A percentile compares a stretch with the other conserved stretches of the same genome.
phyloP scores from a whole-genome alignment of 371 early-diverging fungal species.

The Gilbertella persicaria region DNA sequence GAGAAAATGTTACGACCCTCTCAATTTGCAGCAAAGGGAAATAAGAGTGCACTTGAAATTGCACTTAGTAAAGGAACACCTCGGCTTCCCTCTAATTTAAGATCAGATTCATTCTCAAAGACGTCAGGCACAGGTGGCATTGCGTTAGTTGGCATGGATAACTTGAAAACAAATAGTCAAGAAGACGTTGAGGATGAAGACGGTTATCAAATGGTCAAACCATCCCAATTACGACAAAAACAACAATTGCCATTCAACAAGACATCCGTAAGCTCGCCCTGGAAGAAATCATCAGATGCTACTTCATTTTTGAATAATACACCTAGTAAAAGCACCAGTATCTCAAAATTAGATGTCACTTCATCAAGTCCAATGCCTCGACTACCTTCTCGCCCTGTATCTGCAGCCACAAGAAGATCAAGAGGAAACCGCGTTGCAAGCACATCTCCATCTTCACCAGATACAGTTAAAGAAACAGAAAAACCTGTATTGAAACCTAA shows the following conservation, averaged over 20 bases:
- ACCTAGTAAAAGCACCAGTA: neutral
- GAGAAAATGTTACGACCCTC: constrained; percentile 11
- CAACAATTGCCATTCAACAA: constrained; percentile 1
- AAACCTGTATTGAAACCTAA: constrained; percentile 36
- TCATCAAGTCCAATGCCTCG: constrained; percentile 39
- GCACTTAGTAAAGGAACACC: constrained; percentile 20
- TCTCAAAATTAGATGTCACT: constrained; percentile 7
- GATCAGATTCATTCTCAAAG: neutral
- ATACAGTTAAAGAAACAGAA: constrained; percentile 7
- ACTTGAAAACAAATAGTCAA: neutral
- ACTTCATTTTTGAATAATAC: neutral
- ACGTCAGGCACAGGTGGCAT: constrained; percentile 1
- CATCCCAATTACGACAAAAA: constrained; percentile 36
- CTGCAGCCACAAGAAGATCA: constrained; percentile 25
- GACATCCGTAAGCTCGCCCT: neutral
- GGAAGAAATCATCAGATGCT: constrained; percentile 3
- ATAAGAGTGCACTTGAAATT: constrained; percentile 15
- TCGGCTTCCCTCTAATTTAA: neutral
- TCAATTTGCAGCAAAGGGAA: constrained; percentile 7
- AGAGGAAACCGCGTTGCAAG: constrained; percentile 6
- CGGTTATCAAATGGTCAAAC: constrained; percentile 45
- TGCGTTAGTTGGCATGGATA: constrained; percentile 13
- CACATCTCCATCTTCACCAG: neutral
- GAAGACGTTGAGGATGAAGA: constrained; percentile 28
- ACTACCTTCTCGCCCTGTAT: constrained; percentile 40